Base-by-base conservation (phyloP, 2,329 filamentous ascomycete genomes). In the Fusarium anguioides region DNA sequence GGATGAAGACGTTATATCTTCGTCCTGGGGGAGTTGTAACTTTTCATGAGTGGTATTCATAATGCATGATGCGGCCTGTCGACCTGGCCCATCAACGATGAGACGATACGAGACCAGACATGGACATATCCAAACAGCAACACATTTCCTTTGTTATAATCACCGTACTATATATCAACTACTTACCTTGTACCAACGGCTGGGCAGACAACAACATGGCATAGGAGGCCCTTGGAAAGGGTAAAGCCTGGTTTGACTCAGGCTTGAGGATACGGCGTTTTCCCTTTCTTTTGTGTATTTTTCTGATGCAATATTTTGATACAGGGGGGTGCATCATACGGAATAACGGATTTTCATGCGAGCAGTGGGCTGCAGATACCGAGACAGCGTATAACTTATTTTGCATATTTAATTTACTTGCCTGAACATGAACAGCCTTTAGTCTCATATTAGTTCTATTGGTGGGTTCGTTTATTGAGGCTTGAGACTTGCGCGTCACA, bases 91-190 rank as follows among this genome's bases (percentile, higher is more conserved):
- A 72, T 64, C 71, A 69, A 74, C 67, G 69, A 76, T 71, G 69
- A 76, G 66, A 74, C 68, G 72, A 73, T 67, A 74, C 67, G 67
- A 75, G 60, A 73, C 66, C 68, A 75, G 44, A 69, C 69, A 75
- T 69, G 74, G 74, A 73, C 73, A 76, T 72, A 73, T 69, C 66
- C 63, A 52, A 71, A 66, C 66, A 33, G 59, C 68, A 65, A 41
- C 54, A 68, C 56, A 56, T 47, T 68, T 71, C 69, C 59, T 74
- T 76, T 74, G 69, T 76, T 73, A 64, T 14, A 17, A n/a, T 72
- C 39, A 72, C 52, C 58, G 56, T 67, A 74, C 60, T 74, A 72
- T 73, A 72, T 56, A 66, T 68, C 56, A n/a, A n/a, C n/a, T 49
- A 39, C 60, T 71, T 71, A 39, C 65, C 53, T 63, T 74, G 69